Base-by-base conservation (phyloP, 164 flowering plant genomes). In the Aristolochia fimbriata region DNA sequence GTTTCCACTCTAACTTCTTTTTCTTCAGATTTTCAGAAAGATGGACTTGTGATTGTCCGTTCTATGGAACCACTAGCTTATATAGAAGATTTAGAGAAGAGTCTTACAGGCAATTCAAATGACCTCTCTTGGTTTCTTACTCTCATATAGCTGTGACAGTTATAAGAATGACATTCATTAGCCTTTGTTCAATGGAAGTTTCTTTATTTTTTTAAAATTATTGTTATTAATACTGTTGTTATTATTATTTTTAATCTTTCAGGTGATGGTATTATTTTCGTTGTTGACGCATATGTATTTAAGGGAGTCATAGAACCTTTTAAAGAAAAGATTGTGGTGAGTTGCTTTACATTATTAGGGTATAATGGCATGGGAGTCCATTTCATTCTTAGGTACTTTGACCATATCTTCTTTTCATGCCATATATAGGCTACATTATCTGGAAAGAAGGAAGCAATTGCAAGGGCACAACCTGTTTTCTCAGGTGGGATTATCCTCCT, bases 261-360 rank as follows among this genome's bases (percentile, higher is more conserved):
- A 87, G 88, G 71, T 62, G 71, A 62, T 65, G 70, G 68, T 53
- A 61, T 23, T 17, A 57, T n/a, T 59, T 73, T 25, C 61, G 25
- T 88, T 53, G 83, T 93, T 30, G 94, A 84, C 74, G 82, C 75
- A 23, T 79, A 81, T 76, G 85, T 77, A 51, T 77, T 74, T 50
- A 78, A 57, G 71, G 91, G 83, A 63, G 74, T 61, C 57, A 81
- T 86, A 37, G 80, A 81, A 55, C 62, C 25, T 70, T 68, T 75
- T 17, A 67, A 66, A 62, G 95, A 89, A 63, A 80, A 85, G 68
- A 27, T 79, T 48, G 73, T 86, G 90, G 99, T 90, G 71, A 68
- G 68, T 51, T 58, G 25, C 11, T 62, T 47, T 33, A 51, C 37
- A 27, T 41, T 1, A 21, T 6, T 10, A 9, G 27, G 5, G 17